A percentile compares a stretch with the other conserved stretches of the same genome.
Conservation (phyloP, 345 rosid species). For the Pistacia vera region DNA sequence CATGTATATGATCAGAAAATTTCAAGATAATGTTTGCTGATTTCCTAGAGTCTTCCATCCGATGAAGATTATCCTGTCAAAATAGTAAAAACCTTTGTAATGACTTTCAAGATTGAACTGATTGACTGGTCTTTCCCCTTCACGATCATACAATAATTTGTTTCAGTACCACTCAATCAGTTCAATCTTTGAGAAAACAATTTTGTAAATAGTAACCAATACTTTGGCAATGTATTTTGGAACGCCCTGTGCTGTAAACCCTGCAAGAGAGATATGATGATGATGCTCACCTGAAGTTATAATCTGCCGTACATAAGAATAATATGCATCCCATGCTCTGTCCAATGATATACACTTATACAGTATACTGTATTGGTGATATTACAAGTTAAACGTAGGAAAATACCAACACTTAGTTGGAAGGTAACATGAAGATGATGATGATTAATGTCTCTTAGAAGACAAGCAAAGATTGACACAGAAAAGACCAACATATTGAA, state of each 20-base stretch:
- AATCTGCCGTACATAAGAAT: background rate
- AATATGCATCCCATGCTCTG: slow-evolving; percentile 13
- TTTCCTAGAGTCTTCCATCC: background rate
- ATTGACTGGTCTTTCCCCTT: background rate
- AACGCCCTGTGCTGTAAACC: background rate
- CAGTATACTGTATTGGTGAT: background rate
- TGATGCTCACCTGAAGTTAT: slow-evolving; percentile 11
- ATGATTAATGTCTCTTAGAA: no score
- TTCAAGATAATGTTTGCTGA: background rate
- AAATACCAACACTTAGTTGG: background rate
- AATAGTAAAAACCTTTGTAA: background rate
- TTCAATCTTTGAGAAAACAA: background rate
- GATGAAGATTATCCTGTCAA: background rate
- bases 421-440: no score
- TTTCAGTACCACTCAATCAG: slow-evolving; percentile 6
- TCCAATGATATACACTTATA: background rate
- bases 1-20: background rate
- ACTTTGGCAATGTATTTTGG: background rate
- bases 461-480: no score
- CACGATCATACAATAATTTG: background rate
- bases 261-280: background rate
- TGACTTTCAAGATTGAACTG: background rate
- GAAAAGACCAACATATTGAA: background rate
- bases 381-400: background rate
- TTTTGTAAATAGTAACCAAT: background rate